These are phyloP conservation scores for Pseudogymnoascus sp. DNA, from an alignment of 2,329 filamentous ascomycete species.

Conservation along the genomic window DNA sequence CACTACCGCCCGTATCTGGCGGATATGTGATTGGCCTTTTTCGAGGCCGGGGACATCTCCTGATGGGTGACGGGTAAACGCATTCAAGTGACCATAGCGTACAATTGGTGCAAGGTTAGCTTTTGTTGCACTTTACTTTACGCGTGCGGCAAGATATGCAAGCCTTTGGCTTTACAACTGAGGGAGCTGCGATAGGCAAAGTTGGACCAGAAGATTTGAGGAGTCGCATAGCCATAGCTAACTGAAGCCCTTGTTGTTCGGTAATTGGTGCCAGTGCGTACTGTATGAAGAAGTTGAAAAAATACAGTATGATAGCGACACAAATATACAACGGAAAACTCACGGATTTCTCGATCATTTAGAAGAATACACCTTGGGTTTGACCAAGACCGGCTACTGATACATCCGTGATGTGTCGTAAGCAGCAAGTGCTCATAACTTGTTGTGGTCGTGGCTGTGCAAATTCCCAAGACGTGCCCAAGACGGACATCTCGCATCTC, in stretches of 20 bases:
- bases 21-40: not conserved
- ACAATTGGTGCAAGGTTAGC: conserved; percentile 5
- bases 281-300: not conserved
- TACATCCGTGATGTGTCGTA: not conserved
- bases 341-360: conserved; percentile 11
- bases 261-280: not conserved
- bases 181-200: not conserved
- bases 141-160: conserved; percentile 10
- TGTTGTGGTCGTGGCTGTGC: conserved; percentile 1
- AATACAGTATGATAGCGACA: not conserved
- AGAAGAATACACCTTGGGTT: not conserved
- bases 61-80: conserved; percentile 1
- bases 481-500: conserved; percentile 5
- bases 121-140: conserved; percentile 6
- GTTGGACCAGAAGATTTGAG: not conserved
- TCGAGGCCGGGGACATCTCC: not conserved
- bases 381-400: not conserved
- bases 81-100: conserved; percentile 5
- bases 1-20: not conserved
- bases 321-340: not conserved
- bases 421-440: not conserved
- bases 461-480: not conserved
- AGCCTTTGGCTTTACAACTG: conserved; percentile 5
- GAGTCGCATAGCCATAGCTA: not conserved
- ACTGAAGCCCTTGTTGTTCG: not conserved